phyloP scores from a whole-genome alignment of 768 basidiomycete genomes.

The Rhizopogon vulgaris region DNA sequence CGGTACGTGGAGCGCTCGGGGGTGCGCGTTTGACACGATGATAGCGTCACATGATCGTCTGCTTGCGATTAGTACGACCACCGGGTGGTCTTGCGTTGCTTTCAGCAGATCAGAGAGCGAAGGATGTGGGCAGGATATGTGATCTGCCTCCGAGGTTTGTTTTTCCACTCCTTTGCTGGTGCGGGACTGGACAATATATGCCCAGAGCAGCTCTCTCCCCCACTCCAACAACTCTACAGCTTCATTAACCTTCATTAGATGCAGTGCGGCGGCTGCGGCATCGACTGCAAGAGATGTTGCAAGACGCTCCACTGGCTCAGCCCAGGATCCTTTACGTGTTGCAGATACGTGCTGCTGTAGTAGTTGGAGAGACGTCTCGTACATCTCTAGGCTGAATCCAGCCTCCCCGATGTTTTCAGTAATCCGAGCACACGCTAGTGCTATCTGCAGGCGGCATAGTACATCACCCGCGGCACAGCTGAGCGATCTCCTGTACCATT shows the following conservation, averaged over 20 bases:
- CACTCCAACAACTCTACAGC: constrained; percentile 1
- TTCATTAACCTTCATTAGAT: background rate
- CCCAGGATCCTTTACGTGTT: background rate
- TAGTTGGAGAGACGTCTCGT: background rate
- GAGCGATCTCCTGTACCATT: background rate
- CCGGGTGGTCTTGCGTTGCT: background rate
- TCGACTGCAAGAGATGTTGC: background rate
- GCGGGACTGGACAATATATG: background rate
- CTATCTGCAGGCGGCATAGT: background rate
- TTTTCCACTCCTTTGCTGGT: background rate
- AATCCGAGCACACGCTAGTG: background rate
- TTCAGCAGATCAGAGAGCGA: background rate
- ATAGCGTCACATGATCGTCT: background rate
- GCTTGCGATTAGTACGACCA: background rate
- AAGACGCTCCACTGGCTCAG: background rate
- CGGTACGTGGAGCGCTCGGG: background rate
- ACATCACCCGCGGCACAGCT: background rate
- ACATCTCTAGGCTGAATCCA: constrained; percentile 1
- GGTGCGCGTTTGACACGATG: background rate
- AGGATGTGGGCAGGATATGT: background rate
- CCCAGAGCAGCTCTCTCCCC: background rate
- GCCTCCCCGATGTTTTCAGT: background rate
- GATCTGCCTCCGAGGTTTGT: background rate
- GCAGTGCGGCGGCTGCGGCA: background rate
- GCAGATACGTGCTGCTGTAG: constrained; percentile 1